Base-by-base conservation (phyloP, 1,284 basidiomycete species). In the Ceratobasidium sp. region DNA sequence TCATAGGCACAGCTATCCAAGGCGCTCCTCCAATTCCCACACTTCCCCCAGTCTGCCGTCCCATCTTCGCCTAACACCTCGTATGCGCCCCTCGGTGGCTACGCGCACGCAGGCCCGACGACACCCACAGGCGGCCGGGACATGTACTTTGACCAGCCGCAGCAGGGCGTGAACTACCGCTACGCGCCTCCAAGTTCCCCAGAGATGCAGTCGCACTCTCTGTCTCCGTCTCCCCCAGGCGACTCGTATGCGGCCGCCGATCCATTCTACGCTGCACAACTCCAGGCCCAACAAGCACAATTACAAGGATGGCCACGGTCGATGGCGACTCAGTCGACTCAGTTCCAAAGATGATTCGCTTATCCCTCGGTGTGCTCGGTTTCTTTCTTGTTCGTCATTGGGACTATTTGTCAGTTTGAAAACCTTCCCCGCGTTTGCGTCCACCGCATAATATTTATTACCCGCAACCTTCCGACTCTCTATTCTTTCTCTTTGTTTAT, bases 1-100 rank as follows among this genome's bases (percentile, higher is more conserved):
- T 70, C 58, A n/a, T 70, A 73, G 71, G 74, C 74, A 43, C 74
- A 75, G 26, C 74, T 75, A 2, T 73, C 74, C 44, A 61, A 71
- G 44, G 72, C 73, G 28, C 70, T 76, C 47, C 58, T 75, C 18
- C 75, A 75, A 54, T 58, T 57, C 49, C 64, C 54, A 50, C 74
- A 61, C 41, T 73, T 75, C 50, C 72, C 74, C 13, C 73, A 69
- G 52, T 52, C 74, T 21, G 46, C 74, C 21, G 57, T 73, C 26
- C 74, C 69, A 44, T 54, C 72, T 2, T 62, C 72, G 41, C 47
- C 52, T n/a, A 23, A 58, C 35, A 59, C 46, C 32, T 50, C 58
- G 54, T 46, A 28, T 52, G 35, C 30, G 43, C 58, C 26, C 63
- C 74, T 66, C 9, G 63, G 47, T 49, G 32, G 30, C 32, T 66